Evolutionary conservation across 768 basidiomycete genomes (phyloP), one percentile per base, ranked within the genome.

Genomic region (Candolleomyces efflorescens): DNA sequence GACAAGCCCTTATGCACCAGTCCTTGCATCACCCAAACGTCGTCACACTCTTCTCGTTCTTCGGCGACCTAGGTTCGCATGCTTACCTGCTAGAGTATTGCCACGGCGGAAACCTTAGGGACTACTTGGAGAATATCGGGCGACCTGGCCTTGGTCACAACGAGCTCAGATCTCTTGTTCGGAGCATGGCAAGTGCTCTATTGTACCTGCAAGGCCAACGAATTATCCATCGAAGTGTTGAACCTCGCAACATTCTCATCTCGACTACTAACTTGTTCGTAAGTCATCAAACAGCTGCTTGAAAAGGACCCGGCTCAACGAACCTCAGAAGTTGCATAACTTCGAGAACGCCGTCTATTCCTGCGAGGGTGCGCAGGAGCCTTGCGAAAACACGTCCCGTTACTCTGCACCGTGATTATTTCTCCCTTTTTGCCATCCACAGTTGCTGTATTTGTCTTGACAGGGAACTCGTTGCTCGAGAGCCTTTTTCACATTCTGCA

Each of bases 51-150:
- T 69, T 79, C n/a, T 76, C 76, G 10, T 63, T 63, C 2, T 80
- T 81, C 57, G 59, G 63, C 27, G 68, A 73, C 0, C 59, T 68
- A 17, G 62, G 60, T 5, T 69, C 68, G 2, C 61, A 64, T 36
- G 76, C 72, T 54, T 74, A 79, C 27, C 67, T 80, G 10, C 62
- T 82, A 7, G 82, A 84, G 57, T 67, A 76, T n/a, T 82, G 81
- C 49, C 60, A 71, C 1, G 60, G 68, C 5, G 80, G 80, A 17
- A 73, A 65, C 46, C 68, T 82, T 2, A 60, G 66, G 1, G 56
- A 65, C 26, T 69, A 74, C 23, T 58, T 81, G 7, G 36, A 36
- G 23, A 53, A 67, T 7, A 67, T 68, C 26, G 51, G 59, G 27
- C 58, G 63, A 0, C 52, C 62, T 12, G 47, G 53, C 6, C 60